Base-by-base conservation (phyloP, 179 eudicot genomes). In the Gypsophila paniculata region DNA sequence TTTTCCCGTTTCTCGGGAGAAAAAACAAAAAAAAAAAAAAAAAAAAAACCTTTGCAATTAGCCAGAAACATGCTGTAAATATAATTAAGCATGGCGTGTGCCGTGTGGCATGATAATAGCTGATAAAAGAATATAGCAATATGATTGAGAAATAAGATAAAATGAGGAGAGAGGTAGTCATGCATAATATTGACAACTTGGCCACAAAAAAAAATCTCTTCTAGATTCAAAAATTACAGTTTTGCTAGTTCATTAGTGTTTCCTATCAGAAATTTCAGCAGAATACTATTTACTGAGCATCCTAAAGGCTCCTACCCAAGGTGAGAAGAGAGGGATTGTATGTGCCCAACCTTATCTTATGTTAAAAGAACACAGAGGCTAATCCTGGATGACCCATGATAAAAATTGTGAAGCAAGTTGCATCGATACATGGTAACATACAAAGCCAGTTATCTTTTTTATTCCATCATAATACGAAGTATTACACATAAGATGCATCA, bases 191-290 rank as follows among this genome's bases (percentile, higher is more conserved):
- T 64, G 39, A 44, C 51, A 11, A 15, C 19, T 18, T 4, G 19
- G 23, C 68, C 51, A 19, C 68, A 19, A 64, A 64, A 64, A 64
- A 64, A 36, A 38, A 19, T 64, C 26, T 13, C 68, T 62, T 22
- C 48, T 64, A 38, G 19, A 15, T 64, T 19, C 21, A 19, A 15
- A 25, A 60, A 26, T 60, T 14, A 36, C 29, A 39, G n/a, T 6
- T 63, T 13, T 38, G 14, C 39, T 17, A 19, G 51, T 18, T 39
- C 21, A 36, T 63, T 18, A 39, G 60, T 60, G 51, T 63, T 19
- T n/a, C 9, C 38, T 23, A 61, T 6, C 3, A 55, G 22, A 19
- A 6, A 57, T 22, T 57, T 10, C 44, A 6, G 6, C 44, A 39
- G 2, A 39, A 39, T 5, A 39, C 10, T 39, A 39, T 39, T 39